These are phyloP conservation scores for Ogataea angusta DNA, from an alignment of 805 yeast species.

Conservation along the genomic window DNA sequence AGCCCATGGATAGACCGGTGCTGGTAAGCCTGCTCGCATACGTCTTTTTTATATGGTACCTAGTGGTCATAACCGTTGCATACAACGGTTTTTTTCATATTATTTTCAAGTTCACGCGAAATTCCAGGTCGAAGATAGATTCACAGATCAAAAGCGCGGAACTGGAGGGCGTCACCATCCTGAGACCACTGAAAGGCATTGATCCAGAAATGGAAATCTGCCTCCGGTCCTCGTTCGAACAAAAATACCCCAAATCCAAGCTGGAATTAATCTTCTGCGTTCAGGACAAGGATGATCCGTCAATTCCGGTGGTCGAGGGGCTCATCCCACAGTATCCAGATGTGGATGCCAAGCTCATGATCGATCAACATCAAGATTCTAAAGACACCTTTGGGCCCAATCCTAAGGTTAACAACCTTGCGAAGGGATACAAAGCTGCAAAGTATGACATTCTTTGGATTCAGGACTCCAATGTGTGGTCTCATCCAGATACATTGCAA, in stretches of 20 bases:
- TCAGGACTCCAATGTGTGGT: constrained; percentile 84
- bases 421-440: constrained; percentile 73
- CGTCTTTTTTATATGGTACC: constrained; percentile 27
- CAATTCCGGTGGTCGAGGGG: constrained; percentile 51
- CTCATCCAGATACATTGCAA: constrained; percentile 56
- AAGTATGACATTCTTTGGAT: constrained; percentile 78
- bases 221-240: constrained; percentile 63
- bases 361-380: constrained; percentile 38
- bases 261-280: constrained; percentile 77
- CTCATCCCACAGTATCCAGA: constrained; percentile 53
- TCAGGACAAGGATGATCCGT: constrained; percentile 59
- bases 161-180: constrained; percentile 67
- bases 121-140: constrained; percentile 14
- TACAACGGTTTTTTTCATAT: constrained; percentile 31
- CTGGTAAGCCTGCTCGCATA: constrained; percentile 11
- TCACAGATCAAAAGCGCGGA: constrained; percentile 31
- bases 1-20: neutral
- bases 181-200: constrained; percentile 80
- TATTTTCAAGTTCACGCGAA: constrained; percentile 20
- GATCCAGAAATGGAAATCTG: constrained; percentile 74
- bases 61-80: constrained; percentile 28
- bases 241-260: constrained; percentile 57
- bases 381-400: constrained; percentile 70
- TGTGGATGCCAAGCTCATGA: constrained; percentile 55
- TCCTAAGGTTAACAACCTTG: constrained; percentile 82